These are phyloP conservation scores for Sporothrix variecibatus DNA, from an alignment of 2,329 filamentous ascomycete species.

Conservation along the genomic window DNA sequence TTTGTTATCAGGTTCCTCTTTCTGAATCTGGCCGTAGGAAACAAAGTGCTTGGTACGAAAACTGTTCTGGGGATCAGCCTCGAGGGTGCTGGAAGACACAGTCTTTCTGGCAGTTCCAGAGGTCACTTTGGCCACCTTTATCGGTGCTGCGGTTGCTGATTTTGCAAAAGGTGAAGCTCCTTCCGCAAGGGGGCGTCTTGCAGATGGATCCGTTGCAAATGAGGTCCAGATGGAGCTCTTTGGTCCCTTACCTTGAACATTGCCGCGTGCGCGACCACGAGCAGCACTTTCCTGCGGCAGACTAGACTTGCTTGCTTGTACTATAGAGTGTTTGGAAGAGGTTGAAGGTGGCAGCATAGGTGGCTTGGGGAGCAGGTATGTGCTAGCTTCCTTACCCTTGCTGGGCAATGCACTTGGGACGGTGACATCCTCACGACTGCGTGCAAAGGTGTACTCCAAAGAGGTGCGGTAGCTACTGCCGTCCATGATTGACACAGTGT, in stretches of 20 bases:
- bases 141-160: background rate
- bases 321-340: background rate
- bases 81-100: background rate
- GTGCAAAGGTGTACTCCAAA: background rate
- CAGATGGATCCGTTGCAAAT: background rate
- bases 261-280: background rate
- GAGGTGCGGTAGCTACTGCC: background rate
- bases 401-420: background rate
- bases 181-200: background rate
- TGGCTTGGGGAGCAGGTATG: background rate
- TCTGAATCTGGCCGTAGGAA: background rate
- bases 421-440: background rate
- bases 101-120: background rate
- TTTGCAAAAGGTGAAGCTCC: background rate
- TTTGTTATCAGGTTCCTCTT: background rate
- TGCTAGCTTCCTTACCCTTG: background rate
- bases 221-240: slow-evolving; percentile 15
- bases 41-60: background rate
- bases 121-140: no score
- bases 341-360: background rate
- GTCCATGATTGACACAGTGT: background rate
- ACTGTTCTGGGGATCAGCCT: background rate
- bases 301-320: background rate
- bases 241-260: background rate
- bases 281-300: slow-evolving; percentile 7